Evolutionary conservation across 805 yeast genomes (phyloP).

Genomic region (Lipomyces yamadae): DNA sequence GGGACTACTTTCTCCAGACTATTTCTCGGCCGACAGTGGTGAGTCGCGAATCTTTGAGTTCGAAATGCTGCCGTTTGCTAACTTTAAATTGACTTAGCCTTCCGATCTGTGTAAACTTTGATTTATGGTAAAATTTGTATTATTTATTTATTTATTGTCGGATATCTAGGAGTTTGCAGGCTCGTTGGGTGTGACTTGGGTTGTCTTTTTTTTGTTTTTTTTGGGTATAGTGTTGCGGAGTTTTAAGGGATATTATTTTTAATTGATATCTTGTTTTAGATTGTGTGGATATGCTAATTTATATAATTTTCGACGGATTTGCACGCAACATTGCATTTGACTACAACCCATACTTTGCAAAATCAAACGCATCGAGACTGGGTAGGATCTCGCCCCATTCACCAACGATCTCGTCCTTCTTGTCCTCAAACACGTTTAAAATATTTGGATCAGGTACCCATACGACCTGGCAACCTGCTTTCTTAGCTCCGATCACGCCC

Average conservation of each 20-base stretch:
- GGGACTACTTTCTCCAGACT: conserved; percentile 1
- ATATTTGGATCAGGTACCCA: conserved; percentile 94
- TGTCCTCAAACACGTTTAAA: conserved; percentile 56
- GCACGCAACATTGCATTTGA: no score
- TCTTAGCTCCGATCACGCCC: conserved; percentile 82
- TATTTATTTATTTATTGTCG: background rate
- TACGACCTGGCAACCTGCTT: conserved; percentile 82
- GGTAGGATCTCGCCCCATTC: conserved; percentile 61
- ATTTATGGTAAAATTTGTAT: background rate
- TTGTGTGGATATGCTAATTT: background rate
- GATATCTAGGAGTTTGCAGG: background rate
- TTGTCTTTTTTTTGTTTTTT: background rate
- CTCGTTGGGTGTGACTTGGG: background rate
- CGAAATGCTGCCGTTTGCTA: background rate
- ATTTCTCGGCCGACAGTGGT: background rate
- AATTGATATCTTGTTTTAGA: background rate
- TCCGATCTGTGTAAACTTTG: background rate
- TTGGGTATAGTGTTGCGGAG: background rate
- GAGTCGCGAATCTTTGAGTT: background rate
- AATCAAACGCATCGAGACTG: conserved; percentile 59
- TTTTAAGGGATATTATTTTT: background rate
- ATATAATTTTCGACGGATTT: background rate
- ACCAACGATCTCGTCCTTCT: conserved; percentile 55
- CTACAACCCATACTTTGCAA: conserved; percentile 28
- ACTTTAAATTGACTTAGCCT: background rate